A percentile compares a stretch with the other conserved stretches of the same genome.
These are phyloP conservation scores for Colletotrichum tropicale DNA, from an alignment of 2,329 filamentous ascomycete species.

Conservation along the genomic window DNA sequence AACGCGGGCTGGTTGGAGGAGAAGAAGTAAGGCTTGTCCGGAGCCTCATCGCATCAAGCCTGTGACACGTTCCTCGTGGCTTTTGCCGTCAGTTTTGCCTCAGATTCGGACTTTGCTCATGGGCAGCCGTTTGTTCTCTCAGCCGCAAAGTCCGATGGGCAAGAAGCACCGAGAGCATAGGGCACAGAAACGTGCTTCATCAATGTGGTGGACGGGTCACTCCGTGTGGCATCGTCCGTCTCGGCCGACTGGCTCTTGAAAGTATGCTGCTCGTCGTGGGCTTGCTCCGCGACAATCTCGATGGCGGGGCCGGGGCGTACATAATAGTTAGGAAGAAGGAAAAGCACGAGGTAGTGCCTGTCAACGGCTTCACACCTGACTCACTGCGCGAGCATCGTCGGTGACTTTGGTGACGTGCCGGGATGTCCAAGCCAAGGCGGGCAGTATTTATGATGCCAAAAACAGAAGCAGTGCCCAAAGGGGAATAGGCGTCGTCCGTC, in stretches of 20 bases:
- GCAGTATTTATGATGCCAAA: neutral
- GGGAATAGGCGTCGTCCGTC: neutral
- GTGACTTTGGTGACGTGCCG: neutral
- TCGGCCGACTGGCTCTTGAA: neutral
- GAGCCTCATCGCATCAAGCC: neutral
- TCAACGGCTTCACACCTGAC: neutral
- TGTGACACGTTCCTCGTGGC: neutral
- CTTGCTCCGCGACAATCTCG: neutral
- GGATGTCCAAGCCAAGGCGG: neutral
- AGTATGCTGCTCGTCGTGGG: neutral
- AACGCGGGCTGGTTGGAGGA: neutral
- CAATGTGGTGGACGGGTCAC: neutral
- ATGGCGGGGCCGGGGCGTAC: neutral
- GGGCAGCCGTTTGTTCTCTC: neutral
- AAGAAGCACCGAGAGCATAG: neutral
- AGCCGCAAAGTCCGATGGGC: neutral
- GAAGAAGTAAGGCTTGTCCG: neutral
- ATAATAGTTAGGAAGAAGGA: neutral
- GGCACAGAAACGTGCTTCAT: neutral
- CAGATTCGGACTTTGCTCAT: neutral
- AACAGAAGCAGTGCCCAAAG: slow-evolving; percentile 3
- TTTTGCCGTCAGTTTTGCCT: neutral
- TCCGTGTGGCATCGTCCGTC: neutral
- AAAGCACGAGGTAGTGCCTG: neutral
- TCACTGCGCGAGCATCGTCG: neutral